These are phyloP conservation scores for Aureobasidium sp. DNA, from an alignment of 2,329 filamentous ascomycete genomes.

Conservation along the genomic window DNA sequence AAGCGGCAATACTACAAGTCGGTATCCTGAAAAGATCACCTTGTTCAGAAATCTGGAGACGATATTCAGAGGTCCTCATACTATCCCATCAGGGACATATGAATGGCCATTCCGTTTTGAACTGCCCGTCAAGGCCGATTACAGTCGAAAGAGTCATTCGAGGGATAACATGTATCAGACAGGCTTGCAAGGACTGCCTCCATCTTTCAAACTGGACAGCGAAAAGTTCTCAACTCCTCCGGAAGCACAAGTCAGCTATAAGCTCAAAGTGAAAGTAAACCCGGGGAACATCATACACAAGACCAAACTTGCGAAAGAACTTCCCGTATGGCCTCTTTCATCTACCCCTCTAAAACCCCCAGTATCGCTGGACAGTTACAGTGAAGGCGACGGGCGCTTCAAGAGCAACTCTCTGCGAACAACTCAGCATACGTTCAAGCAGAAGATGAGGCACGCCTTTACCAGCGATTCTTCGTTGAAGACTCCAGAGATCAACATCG, in stretches of 20 bases:
- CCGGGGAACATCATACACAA: not conserved
- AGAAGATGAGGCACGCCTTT: slow-evolving; percentile 6
- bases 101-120: slow-evolving; percentile 3
- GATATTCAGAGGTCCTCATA: not conserved
- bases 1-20: not conserved
- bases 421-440: not conserved
- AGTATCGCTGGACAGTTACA: not conserved
- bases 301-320: not conserved
- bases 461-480: not conserved
- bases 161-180: not conserved
- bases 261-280: slow-evolving; percentile 6
- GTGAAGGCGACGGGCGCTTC: not conserved
- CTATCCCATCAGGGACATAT: not conserved
- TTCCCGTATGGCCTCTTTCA: not conserved
- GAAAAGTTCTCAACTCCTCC: not conserved
- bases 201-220: not conserved
- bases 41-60: not conserved
- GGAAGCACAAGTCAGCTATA: not conserved
- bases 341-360: not conserved
- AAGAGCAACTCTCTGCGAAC: slow-evolving; percentile 2
- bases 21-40: not conserved
- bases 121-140: not conserved
- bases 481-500: not conserved
- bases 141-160: not conserved
- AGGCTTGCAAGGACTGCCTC: not conserved